Conservation (phyloP, 352 stramenopile species). For the Globisporangium nunn region DNA sequence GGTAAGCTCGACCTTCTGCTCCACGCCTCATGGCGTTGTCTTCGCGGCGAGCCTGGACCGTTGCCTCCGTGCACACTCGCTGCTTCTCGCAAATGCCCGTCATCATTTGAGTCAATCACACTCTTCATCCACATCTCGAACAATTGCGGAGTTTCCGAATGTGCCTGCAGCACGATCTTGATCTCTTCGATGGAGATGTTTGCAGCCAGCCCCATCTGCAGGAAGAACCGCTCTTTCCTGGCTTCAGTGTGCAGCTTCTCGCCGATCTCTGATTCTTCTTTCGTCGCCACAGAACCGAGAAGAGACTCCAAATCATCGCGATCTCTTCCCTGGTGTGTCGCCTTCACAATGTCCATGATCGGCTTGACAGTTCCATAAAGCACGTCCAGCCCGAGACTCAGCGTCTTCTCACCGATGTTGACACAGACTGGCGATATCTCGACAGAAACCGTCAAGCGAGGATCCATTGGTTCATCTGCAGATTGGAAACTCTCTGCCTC, state of each 20-base stretch:
- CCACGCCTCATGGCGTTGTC: slow-evolving; percentile 13
- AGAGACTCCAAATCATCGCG: slow-evolving; percentile 8
- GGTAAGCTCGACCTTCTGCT: slow-evolving; percentile 8
- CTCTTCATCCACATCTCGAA: slow-evolving; percentile 54
- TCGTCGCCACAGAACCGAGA: slow-evolving; percentile 8
- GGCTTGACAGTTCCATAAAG: slow-evolving; percentile 17
- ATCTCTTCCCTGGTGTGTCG: slow-evolving; percentile 6
- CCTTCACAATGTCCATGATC: slow-evolving; percentile 11
- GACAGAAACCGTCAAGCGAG: slow-evolving; percentile 1
- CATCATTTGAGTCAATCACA: slow-evolving; percentile 13
- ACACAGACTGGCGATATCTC: slow-evolving; percentile 10
- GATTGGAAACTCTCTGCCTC: too few relatives aligned
- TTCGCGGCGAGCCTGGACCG: slow-evolving; percentile 13
- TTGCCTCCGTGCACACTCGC: slow-evolving; percentile 6
- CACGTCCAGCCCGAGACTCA: slow-evolving; percentile 10
- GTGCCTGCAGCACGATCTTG: slow-evolving; percentile 38
- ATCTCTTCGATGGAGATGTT: slow-evolving; percentile 36
- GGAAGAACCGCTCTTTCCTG: too few relatives aligned
- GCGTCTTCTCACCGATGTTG: slow-evolving; percentile 16
- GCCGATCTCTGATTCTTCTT: slow-evolving; percentile 1
- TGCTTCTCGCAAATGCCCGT: slow-evolving; percentile 10
- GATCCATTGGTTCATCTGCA: neutral
- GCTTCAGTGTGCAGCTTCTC: neutral
- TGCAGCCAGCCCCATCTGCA: slow-evolving; percentile 8
- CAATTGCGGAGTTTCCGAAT: slow-evolving; percentile 32